phyloP scores from a whole-genome alignment of 2,329 filamentous ascomycete genomes.

The Rhinocladiella mackenziei region DNA sequence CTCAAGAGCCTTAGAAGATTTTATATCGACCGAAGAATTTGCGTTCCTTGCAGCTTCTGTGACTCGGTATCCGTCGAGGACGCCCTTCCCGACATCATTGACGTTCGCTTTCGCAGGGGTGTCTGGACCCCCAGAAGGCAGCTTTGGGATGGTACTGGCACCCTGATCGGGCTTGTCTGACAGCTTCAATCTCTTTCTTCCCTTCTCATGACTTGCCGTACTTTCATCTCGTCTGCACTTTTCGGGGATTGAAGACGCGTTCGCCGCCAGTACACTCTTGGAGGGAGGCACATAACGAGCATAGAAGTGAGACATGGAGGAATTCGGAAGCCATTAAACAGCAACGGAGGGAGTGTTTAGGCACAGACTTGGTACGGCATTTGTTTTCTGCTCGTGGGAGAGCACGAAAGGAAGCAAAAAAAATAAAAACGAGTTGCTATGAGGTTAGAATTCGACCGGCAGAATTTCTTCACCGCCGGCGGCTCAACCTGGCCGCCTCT shows the following conservation, averaged over 20 bases:
- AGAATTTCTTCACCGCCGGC: conserved; percentile 32
- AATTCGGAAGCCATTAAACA: background rate
- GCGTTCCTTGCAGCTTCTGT: conserved; percentile 11
- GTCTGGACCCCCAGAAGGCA: background rate
- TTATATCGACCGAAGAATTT: conserved; percentile 1
- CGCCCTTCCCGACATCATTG: conserved; percentile 16
- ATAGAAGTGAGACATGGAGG: conserved; percentile 46
- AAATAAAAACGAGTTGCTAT: conserved; percentile 5
- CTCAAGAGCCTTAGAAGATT: conserved; percentile 23
- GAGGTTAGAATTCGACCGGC: conserved; percentile 26
- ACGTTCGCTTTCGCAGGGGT: background rate
- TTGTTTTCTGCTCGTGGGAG: too few species aligned
- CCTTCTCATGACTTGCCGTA: conserved; percentile 30
- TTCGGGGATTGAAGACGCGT: conserved; percentile 16
- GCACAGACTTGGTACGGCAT: too few species aligned
- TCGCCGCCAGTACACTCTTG: background rate
- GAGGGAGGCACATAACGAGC: conserved; percentile 45
- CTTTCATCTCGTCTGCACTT: conserved; percentile 31
- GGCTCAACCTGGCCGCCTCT: too few species aligned
- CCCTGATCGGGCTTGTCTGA: conserved; percentile 23
- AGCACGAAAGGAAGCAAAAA: too few species aligned
- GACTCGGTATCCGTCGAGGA: conserved; percentile 18
- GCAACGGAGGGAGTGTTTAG: background rate
- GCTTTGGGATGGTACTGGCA: too few species aligned
- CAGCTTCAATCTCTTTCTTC: conserved; percentile 40